Base-by-base conservation (phyloP, 495 filamentous ascomycete species). In the Xylaria telfairii region DNA sequence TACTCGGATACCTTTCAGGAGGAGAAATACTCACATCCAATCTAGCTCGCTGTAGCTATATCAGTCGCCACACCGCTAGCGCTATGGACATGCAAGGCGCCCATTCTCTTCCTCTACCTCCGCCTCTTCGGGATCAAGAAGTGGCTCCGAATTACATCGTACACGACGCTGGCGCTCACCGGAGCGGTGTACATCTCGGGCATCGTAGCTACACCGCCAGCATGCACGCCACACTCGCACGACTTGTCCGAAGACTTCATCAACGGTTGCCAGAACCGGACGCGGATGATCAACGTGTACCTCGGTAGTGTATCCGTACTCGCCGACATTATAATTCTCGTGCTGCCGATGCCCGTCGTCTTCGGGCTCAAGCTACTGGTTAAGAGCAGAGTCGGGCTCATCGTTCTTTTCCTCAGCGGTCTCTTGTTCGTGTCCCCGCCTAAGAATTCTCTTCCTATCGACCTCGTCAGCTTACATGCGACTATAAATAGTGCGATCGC, bases 371-470 rank as follows among this genome's bases (percentile, higher is more conserved):
- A 71, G 47, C 74, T 81, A 1, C 74, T 79, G 4, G 59, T 69
- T 1, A 68, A 72, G 28, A 80, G 80, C n/a, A 79, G 78, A 64
- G 19, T 79, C 15, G 74, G 75, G 5, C 72, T 82, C 1, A 71
- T 73, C 12, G 65, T 67, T 15, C 73, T 82, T 8, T 82, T 82
- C 24, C 32, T 69, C 24, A 49, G 67, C 34, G 67, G 67, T 62
- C 24, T 93, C 8, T 83, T 94, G 3, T 93, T 92, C 77, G 83
- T 93, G 17, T 90, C 92, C 77, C 92, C 90, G 6, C 90, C 92
- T 0, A 51, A 51, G 82, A 79, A 1, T 71, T 91, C 4, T 90
- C 89, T 41, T 12, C 1, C 37, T n/a, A 19, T 2, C 2, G 21
- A 15, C 7, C 13, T 59, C 17, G 2, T 59, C 30, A 26, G 17